Evolutionary conservation across 768 basidiomycete genomes (phyloP).

Genomic region (Boletus bicolor): DNA sequence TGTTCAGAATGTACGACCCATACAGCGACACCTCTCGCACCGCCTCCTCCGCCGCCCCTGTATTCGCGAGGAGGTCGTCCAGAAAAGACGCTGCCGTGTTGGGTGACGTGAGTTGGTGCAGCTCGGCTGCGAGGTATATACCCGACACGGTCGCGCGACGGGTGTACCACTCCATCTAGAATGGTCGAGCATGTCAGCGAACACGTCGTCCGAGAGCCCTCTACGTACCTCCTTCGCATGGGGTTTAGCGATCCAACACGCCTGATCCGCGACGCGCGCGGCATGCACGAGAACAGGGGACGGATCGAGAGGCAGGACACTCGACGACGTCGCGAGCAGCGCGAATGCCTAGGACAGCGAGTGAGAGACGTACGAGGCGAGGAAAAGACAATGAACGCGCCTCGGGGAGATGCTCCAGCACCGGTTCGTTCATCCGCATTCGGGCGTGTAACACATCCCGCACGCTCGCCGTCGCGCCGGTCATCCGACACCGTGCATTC

Average conservation of each 20-base stretch:
- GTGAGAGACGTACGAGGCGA: neutral
- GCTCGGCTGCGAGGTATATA: slow-evolving; percentile 73
- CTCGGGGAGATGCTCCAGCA: slow-evolving; percentile 62
- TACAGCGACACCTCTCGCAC: slow-evolving; percentile 54
- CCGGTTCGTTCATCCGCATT: slow-evolving; percentile 64
- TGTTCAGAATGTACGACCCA: slow-evolving; percentile 58
- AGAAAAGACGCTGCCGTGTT: slow-evolving; percentile 64
- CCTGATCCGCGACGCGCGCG: slow-evolving; percentile 61
- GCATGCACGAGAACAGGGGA: slow-evolving; percentile 60
- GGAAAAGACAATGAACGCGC: slow-evolving; percentile 31
- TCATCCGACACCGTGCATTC: slow-evolving; percentile 57
- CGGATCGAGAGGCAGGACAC: slow-evolving; percentile 53
- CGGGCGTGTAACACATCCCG: slow-evolving; percentile 53
- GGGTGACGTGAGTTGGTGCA: slow-evolving; percentile 81
- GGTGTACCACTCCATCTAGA: slow-evolving; percentile 70
- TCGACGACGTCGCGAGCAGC: slow-evolving; percentile 53
- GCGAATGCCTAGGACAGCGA: slow-evolving; percentile 61
- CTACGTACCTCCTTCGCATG: slow-evolving; percentile 52
- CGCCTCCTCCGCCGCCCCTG: slow-evolving; percentile 42
- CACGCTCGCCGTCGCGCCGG: slow-evolving; percentile 28
- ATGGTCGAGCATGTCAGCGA: neutral
- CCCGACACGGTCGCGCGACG: slow-evolving; percentile 61
- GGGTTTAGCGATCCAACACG: slow-evolving; percentile 59
- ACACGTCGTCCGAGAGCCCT: neutral
- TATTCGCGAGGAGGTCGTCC: slow-evolving; percentile 55